A percentile compares a stretch with the other conserved stretches of the same genome.
Conservation (phyloP, 768 basidiomycete genomes). For the Mycena pura region DNA sequence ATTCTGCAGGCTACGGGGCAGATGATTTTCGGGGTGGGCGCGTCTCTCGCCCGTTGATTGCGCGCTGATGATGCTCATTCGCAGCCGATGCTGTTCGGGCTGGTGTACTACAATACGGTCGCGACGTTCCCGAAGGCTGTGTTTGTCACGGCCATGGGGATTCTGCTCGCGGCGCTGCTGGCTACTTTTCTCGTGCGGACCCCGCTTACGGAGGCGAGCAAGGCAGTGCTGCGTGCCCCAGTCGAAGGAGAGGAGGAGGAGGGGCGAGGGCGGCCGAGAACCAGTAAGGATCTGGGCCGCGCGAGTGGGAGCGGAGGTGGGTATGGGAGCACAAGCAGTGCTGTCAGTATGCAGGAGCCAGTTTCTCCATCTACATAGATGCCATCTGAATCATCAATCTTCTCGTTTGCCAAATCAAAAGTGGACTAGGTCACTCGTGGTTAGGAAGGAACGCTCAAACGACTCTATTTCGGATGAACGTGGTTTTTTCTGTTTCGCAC, state of each 20-base stretch:
- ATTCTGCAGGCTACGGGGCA: conserved; percentile 73
- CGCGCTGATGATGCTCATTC: neutral
- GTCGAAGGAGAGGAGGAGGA: conserved; percentile 32
- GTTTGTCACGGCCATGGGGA: conserved; percentile 61
- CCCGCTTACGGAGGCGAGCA: conserved; percentile 36
- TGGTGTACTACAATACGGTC: conserved; percentile 75
- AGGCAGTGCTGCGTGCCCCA: conserved; percentile 24
- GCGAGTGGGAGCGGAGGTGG: conserved; percentile 21
- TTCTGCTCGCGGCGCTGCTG: conserved; percentile 50
- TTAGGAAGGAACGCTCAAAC: too few relatives aligned
- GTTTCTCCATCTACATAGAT: too few relatives aligned
- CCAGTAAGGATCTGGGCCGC: conserved; percentile 49
- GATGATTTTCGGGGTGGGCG: conserved; percentile 62
- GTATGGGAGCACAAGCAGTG: conserved; percentile 19
- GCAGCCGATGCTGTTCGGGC: conserved; percentile 74
- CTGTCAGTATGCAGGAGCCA: too few relatives aligned
- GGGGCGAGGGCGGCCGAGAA: conserved; percentile 53
- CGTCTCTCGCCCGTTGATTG: conserved; percentile 2
- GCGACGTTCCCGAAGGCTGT: conserved; percentile 73
- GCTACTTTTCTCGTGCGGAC: conserved; percentile 49
- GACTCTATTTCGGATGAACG: too few relatives aligned
- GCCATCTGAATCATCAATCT: too few relatives aligned
- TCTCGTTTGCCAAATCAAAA: too few relatives aligned
- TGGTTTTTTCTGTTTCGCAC: too few relatives aligned
- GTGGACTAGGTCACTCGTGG: too few relatives aligned